phyloP scores from a whole-genome alignment of 257 asterid species.

The Apocynum venetum region DNA sequence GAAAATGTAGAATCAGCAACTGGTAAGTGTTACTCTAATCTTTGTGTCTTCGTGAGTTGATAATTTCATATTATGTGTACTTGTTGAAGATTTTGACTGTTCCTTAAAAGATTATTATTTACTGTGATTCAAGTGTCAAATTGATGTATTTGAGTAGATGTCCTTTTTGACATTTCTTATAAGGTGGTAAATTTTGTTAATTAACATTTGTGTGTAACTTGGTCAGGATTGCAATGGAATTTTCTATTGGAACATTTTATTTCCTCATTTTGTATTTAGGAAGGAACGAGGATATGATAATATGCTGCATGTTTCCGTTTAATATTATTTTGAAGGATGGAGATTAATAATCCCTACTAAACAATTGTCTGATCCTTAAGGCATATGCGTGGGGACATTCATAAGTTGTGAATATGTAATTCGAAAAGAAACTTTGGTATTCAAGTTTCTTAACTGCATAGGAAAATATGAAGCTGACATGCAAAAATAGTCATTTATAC shows the following conservation, averaged over 20 bases:
- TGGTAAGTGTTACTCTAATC: slow-evolving; percentile 41
- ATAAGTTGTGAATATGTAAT: background rate
- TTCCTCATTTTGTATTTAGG: background rate
- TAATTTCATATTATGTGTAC: slow-evolving; percentile 3
- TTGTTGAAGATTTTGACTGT: background rate
- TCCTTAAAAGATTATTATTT: background rate
- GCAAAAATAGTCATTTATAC: background rate
- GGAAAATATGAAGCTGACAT: background rate
- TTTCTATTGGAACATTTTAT: background rate
- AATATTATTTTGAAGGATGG: background rate
- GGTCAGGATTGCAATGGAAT: no score
- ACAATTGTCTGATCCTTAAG: background rate
- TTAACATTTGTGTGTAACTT: no score
- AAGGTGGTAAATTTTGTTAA: background rate
- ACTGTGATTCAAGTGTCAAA: background rate
- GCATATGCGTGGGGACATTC: background rate
- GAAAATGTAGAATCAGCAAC: slow-evolving; percentile 30
- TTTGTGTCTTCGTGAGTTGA: background rate
- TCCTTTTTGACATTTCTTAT: background rate
- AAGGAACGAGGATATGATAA: background rate
- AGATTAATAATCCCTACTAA: background rate
- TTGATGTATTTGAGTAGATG: background rate
- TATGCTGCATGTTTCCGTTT: background rate
- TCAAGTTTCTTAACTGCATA: background rate
- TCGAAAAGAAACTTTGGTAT: background rate